A percentile compares a stretch with the other conserved stretches of the same genome.
phyloP scores from a whole-genome alignment of 805 yeast genomes.

The Candida pseudoglaebosa region DNA sequence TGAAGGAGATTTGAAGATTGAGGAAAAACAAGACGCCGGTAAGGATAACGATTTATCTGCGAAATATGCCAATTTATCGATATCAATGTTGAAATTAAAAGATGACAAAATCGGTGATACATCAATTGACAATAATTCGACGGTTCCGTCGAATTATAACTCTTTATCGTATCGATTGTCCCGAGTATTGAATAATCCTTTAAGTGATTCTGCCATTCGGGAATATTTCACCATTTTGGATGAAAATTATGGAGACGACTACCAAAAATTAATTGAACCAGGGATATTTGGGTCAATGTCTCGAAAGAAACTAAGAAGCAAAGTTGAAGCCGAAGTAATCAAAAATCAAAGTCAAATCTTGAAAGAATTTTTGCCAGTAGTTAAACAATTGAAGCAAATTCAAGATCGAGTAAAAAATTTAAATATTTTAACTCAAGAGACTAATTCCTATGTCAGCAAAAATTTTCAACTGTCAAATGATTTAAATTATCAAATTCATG shows the following conservation, averaged over 20 bases:
- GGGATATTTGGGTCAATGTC: slow-evolving; percentile 55
- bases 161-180: slow-evolving; percentile 43
- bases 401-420: slow-evolving; percentile 17
- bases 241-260: slow-evolving; percentile 24
- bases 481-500: slow-evolving; percentile 22
- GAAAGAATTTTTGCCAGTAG: slow-evolving; percentile 30
- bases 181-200: slow-evolving; percentile 44
- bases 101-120: slow-evolving; percentile 1
- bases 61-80: slow-evolving; percentile 46
- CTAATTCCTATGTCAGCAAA: slow-evolving; percentile 37
- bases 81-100: slow-evolving; percentile 30
- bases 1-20: slow-evolving; percentile 12
- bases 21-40: slow-evolving; percentile 9
- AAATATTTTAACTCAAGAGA: slow-evolving; percentile 22
- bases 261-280: slow-evolving; percentile 36
- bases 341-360: slow-evolving; percentile 43
- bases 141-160: slow-evolving; percentile 5
- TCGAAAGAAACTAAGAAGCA: slow-evolving; percentile 57
- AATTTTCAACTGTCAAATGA: slow-evolving; percentile 18
- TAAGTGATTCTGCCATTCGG: slow-evolving; percentile 34
- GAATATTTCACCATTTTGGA: slow-evolving; percentile 32
- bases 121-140: not conserved
- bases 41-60: slow-evolving; percentile 31
- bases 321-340: slow-evolving; percentile 57
- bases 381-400: slow-evolving; percentile 21